phyloP scores from a whole-genome alignment of 2,329 filamentous ascomycete genomes.

The Helminthosporium solani region DNA sequence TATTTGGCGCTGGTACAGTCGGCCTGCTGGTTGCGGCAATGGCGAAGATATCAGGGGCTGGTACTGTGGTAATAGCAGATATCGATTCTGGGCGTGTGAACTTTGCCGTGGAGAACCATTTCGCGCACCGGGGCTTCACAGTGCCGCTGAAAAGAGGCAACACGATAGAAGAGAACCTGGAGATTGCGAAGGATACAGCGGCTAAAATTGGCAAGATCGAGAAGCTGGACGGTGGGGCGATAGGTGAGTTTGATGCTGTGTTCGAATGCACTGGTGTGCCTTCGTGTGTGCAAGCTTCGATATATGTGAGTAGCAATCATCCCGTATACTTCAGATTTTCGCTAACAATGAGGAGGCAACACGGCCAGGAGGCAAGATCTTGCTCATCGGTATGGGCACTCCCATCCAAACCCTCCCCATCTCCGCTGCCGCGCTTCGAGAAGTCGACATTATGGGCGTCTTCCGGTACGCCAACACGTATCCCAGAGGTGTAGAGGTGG shows the following conservation, averaged over 20 bases:
- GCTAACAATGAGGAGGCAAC: constrained; percentile 49
- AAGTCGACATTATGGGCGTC: constrained; percentile 76
- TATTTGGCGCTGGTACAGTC: constrained; percentile 63
- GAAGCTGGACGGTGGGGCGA: constrained; percentile 28
- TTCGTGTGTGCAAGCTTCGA: constrained; percentile 70
- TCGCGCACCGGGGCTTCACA: constrained; percentile 49
- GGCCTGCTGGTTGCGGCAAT: constrained; percentile 61
- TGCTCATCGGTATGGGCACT: constrained; percentile 79
- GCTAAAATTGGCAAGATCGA: constrained; percentile 44
- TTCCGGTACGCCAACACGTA: constrained; percentile 80
- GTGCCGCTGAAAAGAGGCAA: constrained; percentile 50
- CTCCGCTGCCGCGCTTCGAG: constrained; percentile 69
- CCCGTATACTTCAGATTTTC: not conserved
- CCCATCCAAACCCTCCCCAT: constrained; percentile 74
- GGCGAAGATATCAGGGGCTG: constrained; percentile 55
- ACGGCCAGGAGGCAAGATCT: constrained; percentile 67
- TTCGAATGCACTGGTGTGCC: constrained; percentile 80
- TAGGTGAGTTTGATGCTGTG: constrained; percentile 64
- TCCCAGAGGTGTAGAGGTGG: constrained; percentile 65
- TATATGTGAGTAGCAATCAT: constrained; percentile 56
- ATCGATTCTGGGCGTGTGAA: constrained; percentile 58
- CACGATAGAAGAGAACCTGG: constrained; percentile 55
- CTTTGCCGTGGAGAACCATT: constrained; percentile 55
- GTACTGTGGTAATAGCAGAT: constrained; percentile 60
- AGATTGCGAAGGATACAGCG: constrained; percentile 53